Base-by-base conservation (phyloP, 108 stramenopile species). In the Thalassiosira profunda region DNA sequence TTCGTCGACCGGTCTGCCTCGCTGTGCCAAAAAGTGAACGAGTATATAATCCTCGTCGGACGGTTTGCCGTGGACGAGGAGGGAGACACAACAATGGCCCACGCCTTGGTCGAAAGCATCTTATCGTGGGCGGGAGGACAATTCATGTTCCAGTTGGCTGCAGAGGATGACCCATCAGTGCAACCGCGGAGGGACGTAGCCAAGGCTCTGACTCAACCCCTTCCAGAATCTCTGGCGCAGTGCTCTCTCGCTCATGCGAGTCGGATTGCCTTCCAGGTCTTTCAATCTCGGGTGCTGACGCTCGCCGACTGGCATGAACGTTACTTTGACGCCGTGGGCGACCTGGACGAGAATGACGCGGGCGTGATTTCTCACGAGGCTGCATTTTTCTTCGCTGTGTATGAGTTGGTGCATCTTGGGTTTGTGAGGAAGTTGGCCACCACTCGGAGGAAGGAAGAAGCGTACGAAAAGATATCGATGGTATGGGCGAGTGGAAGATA, bases 171-270 rank as follows among this genome's bases (percentile, higher is more conserved):
- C 0, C 12, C 56, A 4, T 18, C 43, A 37, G 14, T 43, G 26
- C 76, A 77, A 37, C 76, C 76, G 10, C 68, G 76, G 14, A 54
- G 67, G 58, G 76, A 77, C 53, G 63, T 77, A 28, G 76, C 62
- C 24, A 70, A 43, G 29, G 67, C 67, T 57, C 52, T 63, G 18
- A 54, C 18, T 6, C 28, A 21, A 43, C 51, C 71, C 2, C 47
- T 28, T 18, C 61, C 42, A 6, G 21, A 54, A 29, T 37, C 52
- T 1, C 17, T 58, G 8, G 42, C n/a, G 0, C 43, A 26, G 3
- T 42, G 43, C 47, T 36, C 26, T 26, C 30, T 70, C 11, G 44
- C 57, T 6, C 63, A 64, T 18, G 62, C 67, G 17, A 38, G 54
- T 14, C 63, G 55, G 26, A 45, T 68, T 52, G 67, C 67, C 5